Conservation (phyloP, 202 grass and related monocot species). For the Setaria viridis region DNA sequence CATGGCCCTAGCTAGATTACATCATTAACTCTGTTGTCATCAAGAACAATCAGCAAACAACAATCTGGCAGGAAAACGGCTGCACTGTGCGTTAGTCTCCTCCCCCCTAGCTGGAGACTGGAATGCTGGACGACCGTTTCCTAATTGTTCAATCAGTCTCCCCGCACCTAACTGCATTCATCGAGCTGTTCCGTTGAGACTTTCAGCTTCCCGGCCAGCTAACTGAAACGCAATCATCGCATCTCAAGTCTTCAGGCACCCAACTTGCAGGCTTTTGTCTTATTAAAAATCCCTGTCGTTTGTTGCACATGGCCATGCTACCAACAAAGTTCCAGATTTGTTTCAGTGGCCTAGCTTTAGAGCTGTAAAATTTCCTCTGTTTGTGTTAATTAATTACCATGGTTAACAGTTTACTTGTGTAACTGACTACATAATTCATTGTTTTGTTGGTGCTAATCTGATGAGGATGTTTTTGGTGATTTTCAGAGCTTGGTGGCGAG, state of each 20-base stretch:
- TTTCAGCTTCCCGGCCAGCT: not conserved
- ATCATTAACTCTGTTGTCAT: conserved; percentile 13
- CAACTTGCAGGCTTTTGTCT: not conserved
- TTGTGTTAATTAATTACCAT: not conserved
- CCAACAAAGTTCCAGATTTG: not conserved
- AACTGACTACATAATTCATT: no score
- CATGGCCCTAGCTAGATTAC: conserved; percentile 32
- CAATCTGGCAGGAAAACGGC: conserved; percentile 14
- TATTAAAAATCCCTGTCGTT: conserved; percentile 10
- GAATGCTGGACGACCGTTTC: not conserved
- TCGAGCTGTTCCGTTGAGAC: not conserved
- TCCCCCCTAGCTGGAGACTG: not conserved
- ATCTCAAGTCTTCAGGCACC: not conserved
- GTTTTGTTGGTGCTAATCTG: not conserved
- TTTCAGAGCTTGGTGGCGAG: conserved; percentile 38
- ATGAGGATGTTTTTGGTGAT: not conserved
- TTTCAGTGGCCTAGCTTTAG: not conserved
- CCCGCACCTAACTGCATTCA: conserved; percentile 19
- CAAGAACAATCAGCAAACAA: not conserved
- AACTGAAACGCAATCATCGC: not conserved
- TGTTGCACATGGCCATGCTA: conserved; percentile 27
- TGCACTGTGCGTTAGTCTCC: conserved; percentile 7
- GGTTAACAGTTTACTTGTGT: not conserved
- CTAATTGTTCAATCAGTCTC: not conserved
- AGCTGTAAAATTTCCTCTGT: not conserved